Evolutionary conservation across 1,139 yeast genomes (phyloP).

Genomic region (Candida buenavistaensis): DNA sequence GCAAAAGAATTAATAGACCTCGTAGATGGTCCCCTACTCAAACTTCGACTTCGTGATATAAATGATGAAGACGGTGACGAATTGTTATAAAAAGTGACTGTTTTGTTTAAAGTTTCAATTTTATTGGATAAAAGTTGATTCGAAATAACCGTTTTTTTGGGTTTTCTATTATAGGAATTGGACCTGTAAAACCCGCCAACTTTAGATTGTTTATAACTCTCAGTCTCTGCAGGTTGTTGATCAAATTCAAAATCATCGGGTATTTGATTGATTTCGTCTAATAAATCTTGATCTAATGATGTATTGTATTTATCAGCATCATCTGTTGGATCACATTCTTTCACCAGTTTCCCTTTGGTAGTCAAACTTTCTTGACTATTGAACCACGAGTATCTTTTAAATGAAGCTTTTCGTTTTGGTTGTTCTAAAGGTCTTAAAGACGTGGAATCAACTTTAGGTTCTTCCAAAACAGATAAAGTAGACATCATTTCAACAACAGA

Average conservation of each 20-base stretch:
- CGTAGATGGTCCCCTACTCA: constrained; percentile 30
- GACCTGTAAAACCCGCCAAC: constrained; percentile 24
- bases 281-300: constrained; percentile 34
- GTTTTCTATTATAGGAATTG: constrained; percentile 41
- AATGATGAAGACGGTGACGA: constrained; percentile 8
- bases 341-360: constrained; percentile 3
- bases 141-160: constrained; percentile 29
- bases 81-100: constrained; percentile 53
- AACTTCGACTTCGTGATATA: constrained; percentile 13
- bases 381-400: constrained; percentile 37
- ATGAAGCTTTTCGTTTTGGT: constrained; percentile 8
- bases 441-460: background rate
- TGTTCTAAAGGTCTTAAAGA: background rate
- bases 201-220: constrained; percentile 9
- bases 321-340: constrained; percentile 11
- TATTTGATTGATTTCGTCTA: constrained; percentile 56
- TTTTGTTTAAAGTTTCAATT: constrained; percentile 50
- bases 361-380: constrained; percentile 31
- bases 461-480: constrained; percentile 13
- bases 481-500: constrained; percentile 29
- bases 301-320: constrained; percentile 12
- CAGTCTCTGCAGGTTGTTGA: constrained; percentile 18
- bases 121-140: constrained; percentile 36
- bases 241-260: constrained; percentile 64
- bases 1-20: constrained; percentile 28